Evolutionary conservation across 192 early-diverging fungal species (phyloP), one percentile per base, ranked within the genome.

Genomic region (Geranomyces michiganensis): DNA sequence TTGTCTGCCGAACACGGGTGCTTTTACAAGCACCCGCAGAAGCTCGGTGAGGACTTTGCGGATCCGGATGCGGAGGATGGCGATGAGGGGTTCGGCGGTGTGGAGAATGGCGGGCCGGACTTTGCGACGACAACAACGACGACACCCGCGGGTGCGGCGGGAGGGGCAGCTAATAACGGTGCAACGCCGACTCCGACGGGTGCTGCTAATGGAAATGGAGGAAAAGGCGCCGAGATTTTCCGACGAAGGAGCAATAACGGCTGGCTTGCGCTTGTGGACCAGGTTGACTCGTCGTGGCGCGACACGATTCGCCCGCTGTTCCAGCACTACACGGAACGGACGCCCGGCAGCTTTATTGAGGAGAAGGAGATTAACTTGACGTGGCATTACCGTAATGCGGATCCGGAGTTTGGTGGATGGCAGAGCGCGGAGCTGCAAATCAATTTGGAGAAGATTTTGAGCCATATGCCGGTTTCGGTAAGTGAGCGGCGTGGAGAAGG

Each of bases 311-410:
- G 90, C 22, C 96, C 96, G 13, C 72, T 99, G 43, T 97, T 99
- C 85, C 87, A 95, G 78, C 95, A 99, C 79, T 99, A 99, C 78
- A 91, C 90, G 0, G 96, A 97, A 67, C 90, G 98, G 55, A 99
- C 98, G 12, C 98, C 96, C 0, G 96, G 96, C 1, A 92, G 90
- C 19, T 97, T 94, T 64, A 94, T 99, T 78, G 98, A 99, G 84
- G 93, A 96, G 73, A 99, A 99, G 85, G 96, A 99, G 76, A 90
- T 98, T 60, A 97, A 96, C 70, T 65, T 99, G 31, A 97, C 96
- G 13, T 99, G 96, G 96, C 94, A 98, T 71, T 99, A 98, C 78
- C 89, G 94, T 56, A 93, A 93, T 78, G 93, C 96, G 13, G 81
- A 79, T 55, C 76, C 79, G 29, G 94, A 97, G 78, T 97, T 96